Percentiles rank a stretch among this genome's conserved stretches.
phyloP scores from a whole-genome alignment of 352 stramenopile species.

The Peronospora farinosa region DNA sequence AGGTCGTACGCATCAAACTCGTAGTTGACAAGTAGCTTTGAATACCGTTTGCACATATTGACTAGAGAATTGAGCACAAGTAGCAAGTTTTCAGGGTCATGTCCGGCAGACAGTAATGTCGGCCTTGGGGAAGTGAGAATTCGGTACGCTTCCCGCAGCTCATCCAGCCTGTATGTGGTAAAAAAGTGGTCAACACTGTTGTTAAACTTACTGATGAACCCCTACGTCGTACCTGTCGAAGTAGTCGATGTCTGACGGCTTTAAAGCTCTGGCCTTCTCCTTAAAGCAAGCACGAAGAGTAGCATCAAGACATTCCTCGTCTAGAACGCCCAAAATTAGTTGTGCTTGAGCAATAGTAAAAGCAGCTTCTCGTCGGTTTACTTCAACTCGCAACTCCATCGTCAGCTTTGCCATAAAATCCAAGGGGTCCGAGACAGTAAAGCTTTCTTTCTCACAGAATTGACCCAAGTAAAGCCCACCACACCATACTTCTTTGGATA shows the following conservation, averaged over 20 bases:
- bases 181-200: conserved; percentile 4
- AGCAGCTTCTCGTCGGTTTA: conserved; percentile 21
- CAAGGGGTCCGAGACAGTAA: conserved; percentile 77
- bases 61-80: conserved; percentile 61
- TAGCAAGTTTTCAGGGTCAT: conserved; percentile 67
- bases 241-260: conserved; percentile 30
- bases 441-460: conserved; percentile 85
- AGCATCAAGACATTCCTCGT: conserved; percentile 17
- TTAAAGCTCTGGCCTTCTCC: conserved; percentile 35
- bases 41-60: conserved; percentile 61
- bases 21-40: conserved; percentile 41
- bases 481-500: conserved; percentile 91
- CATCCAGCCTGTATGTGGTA: conserved; percentile 23
- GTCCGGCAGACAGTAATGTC: conserved; percentile 57
- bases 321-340: conserved; percentile 29
- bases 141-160: conserved; percentile 56
- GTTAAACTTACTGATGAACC: neutral
- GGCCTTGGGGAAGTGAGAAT: conserved; percentile 60
- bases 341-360: conserved; percentile 39
- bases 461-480: conserved; percentile 90
- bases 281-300: conserved; percentile 55
- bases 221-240: conserved; percentile 33
- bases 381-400: conserved; percentile 75
- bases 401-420: conserved; percentile 82
- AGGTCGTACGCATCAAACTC: conserved; percentile 67